Base-by-base conservation (phyloP, 2,329 filamentous ascomycete species). In the Phialocephala sp. region DNA sequence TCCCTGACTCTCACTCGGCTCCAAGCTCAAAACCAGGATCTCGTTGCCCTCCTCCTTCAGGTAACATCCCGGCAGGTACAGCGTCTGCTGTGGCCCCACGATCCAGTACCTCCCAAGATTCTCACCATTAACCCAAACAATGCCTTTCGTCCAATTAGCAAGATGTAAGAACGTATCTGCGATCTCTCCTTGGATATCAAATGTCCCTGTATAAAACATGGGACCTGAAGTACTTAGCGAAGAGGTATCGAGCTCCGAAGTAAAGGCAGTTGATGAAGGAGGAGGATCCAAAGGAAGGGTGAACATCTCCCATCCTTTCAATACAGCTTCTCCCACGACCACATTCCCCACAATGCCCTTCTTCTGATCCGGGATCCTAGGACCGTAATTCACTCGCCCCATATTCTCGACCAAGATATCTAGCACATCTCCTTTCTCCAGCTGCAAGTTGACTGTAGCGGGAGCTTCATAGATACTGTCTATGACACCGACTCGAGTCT, bases 331-430 rank as follows among this genome's bases (percentile, higher is more conserved):
- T 1, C 78, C 80, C 1, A 84, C 65, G 0, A 75, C 80, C 1
- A 84, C 80, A 59, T 82, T 74, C 1, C 78, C 79, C 6, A 77
- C 68, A 18, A 85, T 79, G 0, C 83, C 83, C 67, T 84, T 84
- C 24, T 74, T 75, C 27, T 79, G 83, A 39, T 85, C 81, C 6
- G 74, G 74, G 11, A 83, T 75, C 18, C 50, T 27, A 15, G 50
- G 50, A 5, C 77, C 77, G 66, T 81, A 83, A 66, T 84, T 80
- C 1, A 84, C 80, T 2, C 83, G 78, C 1, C 82, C 83, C n/a
- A 85, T 76, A 59, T 84, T 85, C 72, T 85, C 83, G 1, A 84
- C 79, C 3, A 84, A 71, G 0, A 84, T 76, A 63, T 79, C 75
- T 5, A 84, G 66, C 27, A 69, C 76, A 67, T 83, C 81, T 6